Percentiles rank a stretch among this genome's conserved stretches.
phyloP scores from a whole-genome alignment of 1,139 yeast genomes.

The Candida sanyaensis region DNA sequence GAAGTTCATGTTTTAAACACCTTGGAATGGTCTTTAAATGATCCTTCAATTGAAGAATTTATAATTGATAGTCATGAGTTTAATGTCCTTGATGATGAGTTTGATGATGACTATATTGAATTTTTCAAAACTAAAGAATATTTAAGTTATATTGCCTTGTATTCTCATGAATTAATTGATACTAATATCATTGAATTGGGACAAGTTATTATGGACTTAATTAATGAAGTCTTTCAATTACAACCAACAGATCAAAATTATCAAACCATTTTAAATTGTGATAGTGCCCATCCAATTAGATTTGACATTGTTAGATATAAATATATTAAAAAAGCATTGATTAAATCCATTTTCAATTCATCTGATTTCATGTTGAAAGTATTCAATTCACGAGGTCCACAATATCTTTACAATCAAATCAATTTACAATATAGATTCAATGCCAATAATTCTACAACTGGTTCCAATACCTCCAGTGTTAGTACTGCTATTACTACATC shows the following conservation, averaged over 20 bases:
- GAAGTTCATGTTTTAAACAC: constrained; percentile 57
- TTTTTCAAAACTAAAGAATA: constrained; percentile 41
- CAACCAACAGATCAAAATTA: constrained; percentile 8
- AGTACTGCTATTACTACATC: neutral
- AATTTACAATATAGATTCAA: constrained; percentile 17
- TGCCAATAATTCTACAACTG: neutral
- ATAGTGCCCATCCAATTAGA: constrained; percentile 10
- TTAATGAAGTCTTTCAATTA: constrained; percentile 29
- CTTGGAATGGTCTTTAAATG: constrained; percentile 61
- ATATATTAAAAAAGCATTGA: constrained; percentile 32
- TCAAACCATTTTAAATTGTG: constrained; percentile 11
- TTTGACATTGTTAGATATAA: constrained; percentile 28
- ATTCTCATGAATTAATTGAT: constrained; percentile 38
- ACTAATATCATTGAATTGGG: constrained; percentile 33
- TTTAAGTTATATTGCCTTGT: constrained; percentile 38
- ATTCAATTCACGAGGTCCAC: constrained; percentile 40
- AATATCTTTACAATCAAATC: constrained; percentile 28
- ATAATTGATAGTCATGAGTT: constrained; percentile 35
- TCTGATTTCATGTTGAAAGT: constrained; percentile 35
- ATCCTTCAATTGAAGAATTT: constrained; percentile 59
- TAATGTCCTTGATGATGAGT: constrained; percentile 18
- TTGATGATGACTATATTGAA: constrained; percentile 20
- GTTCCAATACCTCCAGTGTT: neutral
- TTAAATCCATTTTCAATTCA: constrained; percentile 32
- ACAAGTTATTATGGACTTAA: constrained; percentile 36